phyloP scores from a whole-genome alignment of 2,329 filamentous ascomycete species.

The Fusarium torreyae region DNA sequence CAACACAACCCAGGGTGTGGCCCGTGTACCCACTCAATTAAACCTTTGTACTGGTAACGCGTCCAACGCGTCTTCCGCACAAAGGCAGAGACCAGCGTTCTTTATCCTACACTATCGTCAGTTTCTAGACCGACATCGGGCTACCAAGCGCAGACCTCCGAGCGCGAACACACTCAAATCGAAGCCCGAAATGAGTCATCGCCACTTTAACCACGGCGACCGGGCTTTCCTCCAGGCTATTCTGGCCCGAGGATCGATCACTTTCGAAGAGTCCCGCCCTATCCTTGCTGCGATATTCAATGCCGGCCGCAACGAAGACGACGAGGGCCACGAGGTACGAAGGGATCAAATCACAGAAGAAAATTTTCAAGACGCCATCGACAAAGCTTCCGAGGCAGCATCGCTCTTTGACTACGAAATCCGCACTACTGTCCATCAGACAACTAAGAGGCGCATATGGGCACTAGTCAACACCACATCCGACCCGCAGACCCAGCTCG shows the following conservation, averaged over 20 bases:
- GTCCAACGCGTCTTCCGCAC: conserved; percentile 37
- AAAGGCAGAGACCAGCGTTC: not conserved
- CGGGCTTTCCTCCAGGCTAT: conserved; percentile 94
- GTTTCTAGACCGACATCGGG: not conserved
- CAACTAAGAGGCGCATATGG: conserved; percentile 76
- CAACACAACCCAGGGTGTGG: not conserved
- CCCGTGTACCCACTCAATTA: conserved; percentile 36
- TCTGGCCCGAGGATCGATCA: conserved; percentile 83
- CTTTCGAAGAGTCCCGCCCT: conserved; percentile 78
- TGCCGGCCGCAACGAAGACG: conserved; percentile 58
- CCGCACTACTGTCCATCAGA: conserved; percentile 79
- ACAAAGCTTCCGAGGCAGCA: conserved; percentile 78
- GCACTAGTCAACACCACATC: conserved; percentile 90
- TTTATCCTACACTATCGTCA: conserved; percentile 4
- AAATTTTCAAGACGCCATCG: conserved; percentile 78
- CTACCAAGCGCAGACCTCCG: not conserved
- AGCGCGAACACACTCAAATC: conserved; percentile 44
- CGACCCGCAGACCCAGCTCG: conserved; percentile 88
- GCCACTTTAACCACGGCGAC: conserved; percentile 73
- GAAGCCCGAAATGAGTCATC: conserved; percentile 43
- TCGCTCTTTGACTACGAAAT: conserved; percentile 91
- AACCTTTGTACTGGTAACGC: conserved; percentile 24
- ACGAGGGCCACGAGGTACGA: conserved; percentile 57
- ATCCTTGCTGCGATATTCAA: conserved; percentile 84
- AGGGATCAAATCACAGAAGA: conserved; percentile 77